Evolutionary conservation across 2,329 filamentous ascomycete genomes (phyloP).

Genomic region (Calonectria pauciramosa): DNA sequence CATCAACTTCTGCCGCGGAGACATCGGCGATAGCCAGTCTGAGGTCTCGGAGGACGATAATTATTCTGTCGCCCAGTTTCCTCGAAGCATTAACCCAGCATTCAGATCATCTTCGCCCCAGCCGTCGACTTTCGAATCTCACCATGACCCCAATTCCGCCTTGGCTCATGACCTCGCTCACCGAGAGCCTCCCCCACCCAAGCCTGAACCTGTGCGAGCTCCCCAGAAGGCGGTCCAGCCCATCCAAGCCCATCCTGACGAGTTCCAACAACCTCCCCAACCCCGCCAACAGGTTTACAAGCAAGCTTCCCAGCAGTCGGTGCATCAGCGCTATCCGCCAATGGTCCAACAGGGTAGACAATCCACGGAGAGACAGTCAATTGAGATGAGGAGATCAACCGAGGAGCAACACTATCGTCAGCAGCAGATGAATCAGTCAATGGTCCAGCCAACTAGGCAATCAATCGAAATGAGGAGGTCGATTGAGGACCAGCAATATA

Average conservation of each 20-base stretch:
- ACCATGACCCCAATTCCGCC: constrained; percentile 86
- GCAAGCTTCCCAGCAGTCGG: constrained; percentile 12
- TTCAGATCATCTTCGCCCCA: constrained; percentile 97
- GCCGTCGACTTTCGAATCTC: constrained; percentile 91
- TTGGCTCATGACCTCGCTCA: constrained; percentile 79
- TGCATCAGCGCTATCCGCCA: constrained; percentile 34
- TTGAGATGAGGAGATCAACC: not conserved
- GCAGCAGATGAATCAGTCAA: constrained; percentile 12
- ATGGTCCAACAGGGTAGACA: constrained; percentile 12
- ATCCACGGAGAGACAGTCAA: not conserved
- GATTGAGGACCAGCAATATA: constrained; percentile 18
- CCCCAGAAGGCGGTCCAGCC: constrained; percentile 60
- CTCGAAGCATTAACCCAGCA: constrained; percentile 93
- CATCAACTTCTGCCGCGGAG: constrained; percentile 97
- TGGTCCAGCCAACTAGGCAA: not conserved
- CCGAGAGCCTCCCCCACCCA: constrained; percentile 51
- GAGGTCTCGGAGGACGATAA: constrained; percentile 87
- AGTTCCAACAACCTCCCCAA: constrained; percentile 36
- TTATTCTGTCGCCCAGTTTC: constrained; percentile 97
- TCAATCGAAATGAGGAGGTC: constrained; percentile 38
- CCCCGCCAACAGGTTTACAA: constrained; percentile 21
- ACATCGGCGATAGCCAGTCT: constrained; percentile 83
- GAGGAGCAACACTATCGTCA: constrained; percentile 23
- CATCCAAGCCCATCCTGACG: constrained; percentile 27
- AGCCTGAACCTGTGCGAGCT: constrained; percentile 50